A percentile compares a stretch with the other conserved stretches of the same genome.
phyloP scores from a whole-genome alignment of 768 basidiomycete genomes.

The Krasilnikovozyma curviuscula region DNA sequence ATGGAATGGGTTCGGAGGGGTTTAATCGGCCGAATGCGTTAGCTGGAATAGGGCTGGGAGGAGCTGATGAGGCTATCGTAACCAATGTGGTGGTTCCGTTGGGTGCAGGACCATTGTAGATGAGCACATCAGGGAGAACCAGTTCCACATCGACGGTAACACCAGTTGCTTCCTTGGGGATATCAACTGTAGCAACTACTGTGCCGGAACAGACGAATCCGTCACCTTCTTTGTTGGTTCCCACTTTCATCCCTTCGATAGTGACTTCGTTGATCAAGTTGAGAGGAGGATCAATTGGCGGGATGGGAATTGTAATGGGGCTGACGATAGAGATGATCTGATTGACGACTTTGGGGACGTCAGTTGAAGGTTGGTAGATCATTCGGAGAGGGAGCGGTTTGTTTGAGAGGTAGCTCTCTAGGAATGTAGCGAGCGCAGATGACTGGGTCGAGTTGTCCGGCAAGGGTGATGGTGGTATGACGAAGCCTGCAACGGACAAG shows the following conservation, averaged over 20 bases:
- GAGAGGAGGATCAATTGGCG: not conserved
- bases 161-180: not conserved
- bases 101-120: not conserved
- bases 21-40: not conserved
- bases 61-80: too few species aligned
- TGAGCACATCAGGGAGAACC: not conserved
- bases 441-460: not conserved
- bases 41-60: not conserved
- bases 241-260: conserved; percentile 6
- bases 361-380: not conserved
- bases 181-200: not conserved
- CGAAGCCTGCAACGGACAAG: not conserved
- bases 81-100: too few species aligned
- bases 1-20: not conserved
- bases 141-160: not conserved
- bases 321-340: not conserved
- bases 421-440: not conserved
- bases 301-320: conserved; percentile 1
- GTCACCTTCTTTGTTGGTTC: conserved; percentile 1
- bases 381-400: not conserved
- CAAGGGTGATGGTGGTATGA: not conserved
- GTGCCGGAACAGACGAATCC: not conserved
- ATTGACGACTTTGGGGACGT: not conserved
- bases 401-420: conserved; percentile 1
- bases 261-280: not conserved